Conservation (phyloP, 2,329 filamentous ascomycete species). For the Madurella fahalii region DNA sequence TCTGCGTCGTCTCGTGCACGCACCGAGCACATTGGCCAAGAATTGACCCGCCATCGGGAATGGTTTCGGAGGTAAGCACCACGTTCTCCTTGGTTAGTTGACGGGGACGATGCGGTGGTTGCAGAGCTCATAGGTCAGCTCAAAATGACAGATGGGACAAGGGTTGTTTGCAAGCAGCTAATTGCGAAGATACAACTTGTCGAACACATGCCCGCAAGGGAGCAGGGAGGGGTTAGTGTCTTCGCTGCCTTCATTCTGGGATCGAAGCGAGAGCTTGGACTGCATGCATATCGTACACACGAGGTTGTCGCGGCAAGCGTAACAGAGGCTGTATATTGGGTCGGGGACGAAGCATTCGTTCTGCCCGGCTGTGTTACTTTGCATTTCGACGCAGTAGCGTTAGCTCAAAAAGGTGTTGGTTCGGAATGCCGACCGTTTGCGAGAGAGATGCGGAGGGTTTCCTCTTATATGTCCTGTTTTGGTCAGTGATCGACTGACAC, state of each 20-base stretch:
- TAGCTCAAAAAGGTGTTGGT: too few species aligned
- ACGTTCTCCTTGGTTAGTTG: too few species aligned
- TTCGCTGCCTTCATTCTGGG: neutral
- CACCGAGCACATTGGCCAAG: too few species aligned
- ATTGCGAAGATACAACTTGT: neutral
- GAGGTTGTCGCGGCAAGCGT: neutral
- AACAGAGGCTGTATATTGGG: slow-evolving; percentile 3
- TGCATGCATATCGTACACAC: slow-evolving; percentile 5
- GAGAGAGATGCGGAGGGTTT: too few species aligned
- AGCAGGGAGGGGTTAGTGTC: slow-evolving; percentile 2
- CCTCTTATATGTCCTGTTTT: too few species aligned
- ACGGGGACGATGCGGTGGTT: too few species aligned
- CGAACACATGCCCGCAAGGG: slow-evolving; percentile 11
- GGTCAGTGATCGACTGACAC: too few species aligned
- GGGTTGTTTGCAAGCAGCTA: slow-evolving; percentile 2
- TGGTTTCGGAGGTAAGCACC: too few species aligned
- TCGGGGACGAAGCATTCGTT: slow-evolving; percentile 2
- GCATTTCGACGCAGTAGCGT: too few species aligned
- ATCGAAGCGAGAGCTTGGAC: neutral
- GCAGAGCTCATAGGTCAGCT: slow-evolving; percentile 1
- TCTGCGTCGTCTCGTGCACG: too few species aligned
- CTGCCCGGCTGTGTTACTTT: neutral
- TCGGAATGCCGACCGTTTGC: too few species aligned
- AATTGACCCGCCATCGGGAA: too few species aligned
- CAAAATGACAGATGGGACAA: slow-evolving; percentile 8